Base-by-base conservation (phyloP, 768 basidiomycete genomes). In the Lactifluus volemus region DNA sequence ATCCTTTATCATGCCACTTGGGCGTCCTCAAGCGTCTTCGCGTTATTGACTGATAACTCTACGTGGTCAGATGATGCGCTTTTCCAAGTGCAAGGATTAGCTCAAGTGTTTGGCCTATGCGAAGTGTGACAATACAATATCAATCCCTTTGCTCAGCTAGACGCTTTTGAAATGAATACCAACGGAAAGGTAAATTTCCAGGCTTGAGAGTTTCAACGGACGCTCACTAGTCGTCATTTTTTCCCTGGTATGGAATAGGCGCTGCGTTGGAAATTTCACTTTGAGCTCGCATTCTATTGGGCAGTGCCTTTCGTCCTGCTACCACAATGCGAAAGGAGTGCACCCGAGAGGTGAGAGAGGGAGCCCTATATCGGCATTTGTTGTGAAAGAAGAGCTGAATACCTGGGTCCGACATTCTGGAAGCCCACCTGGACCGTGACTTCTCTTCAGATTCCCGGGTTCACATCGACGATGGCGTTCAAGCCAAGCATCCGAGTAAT, bases 401-500 rank as follows among this genome's bases (percentile, higher is more conserved):
- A 48, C 5, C 36, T 55, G 34, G 51, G 32, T 10, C 29, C 12
- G n/a, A 36, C 19, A 34, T 44, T 55, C 47, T 49, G 39, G 48
- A 61, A 50, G n/a, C 30, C 12, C n/a, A n/a, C n/a, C n/a, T n/a
- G n/a, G 36, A 17, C 25, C 25, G 25, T 25, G 25, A 25, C 38
- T 55, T 39, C 36, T 39, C 10, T 54, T 50, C 42, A 50, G 6
- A 36, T 14, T 55, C 54, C 44, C 60, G 10, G 60, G 36, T 47
- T 57, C 60, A 48, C 55, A 57, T 61, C 60, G 50, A 42, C 39
- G 45, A 45, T 32, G 34, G 25, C n/a, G 12, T 42, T 38, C 30
- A 17, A 19, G 25, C 39, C 39, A 38, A 32, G 17, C 9, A 21
- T 54, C 49, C 36, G 52, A 53, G 44, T 30, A 53, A 47, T 34